These are phyloP conservation scores for Globisporangium acanthophoron DNA, from an alignment of 352 stramenopile genomes.

Conservation along the genomic window DNA sequence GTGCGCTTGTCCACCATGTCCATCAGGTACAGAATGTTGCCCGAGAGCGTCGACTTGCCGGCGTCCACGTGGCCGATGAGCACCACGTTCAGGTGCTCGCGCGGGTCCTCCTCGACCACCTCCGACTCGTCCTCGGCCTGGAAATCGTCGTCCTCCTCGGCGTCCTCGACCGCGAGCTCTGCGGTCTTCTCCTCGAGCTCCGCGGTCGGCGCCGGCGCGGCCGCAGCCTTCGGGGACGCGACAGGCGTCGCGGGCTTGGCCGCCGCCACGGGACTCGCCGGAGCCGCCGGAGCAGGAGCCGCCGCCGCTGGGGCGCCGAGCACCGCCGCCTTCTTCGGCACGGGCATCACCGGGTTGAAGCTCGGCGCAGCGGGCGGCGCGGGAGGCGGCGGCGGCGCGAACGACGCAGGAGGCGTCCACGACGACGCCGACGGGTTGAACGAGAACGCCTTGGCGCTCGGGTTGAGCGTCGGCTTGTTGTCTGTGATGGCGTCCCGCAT, in stretches of 20 bases:
- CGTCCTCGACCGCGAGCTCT: constrained; percentile 19
- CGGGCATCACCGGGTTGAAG: constrained; percentile 68
- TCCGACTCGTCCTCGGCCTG: constrained; percentile 35
- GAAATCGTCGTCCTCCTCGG: constrained; percentile 53
- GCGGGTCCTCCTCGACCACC: constrained; percentile 89
- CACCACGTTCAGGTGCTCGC: constrained; percentile 98
- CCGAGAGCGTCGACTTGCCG: constrained; percentile 97
- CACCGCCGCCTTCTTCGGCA: constrained; percentile 60
- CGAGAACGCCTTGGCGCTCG: constrained; percentile 61
- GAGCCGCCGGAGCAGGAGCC: constrained; percentile 4
- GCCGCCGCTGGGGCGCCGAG: constrained; percentile 5
- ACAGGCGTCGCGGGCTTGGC: constrained; percentile 11
- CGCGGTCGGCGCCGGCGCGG: constrained; percentile 18
- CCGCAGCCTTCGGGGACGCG: constrained; percentile 17
- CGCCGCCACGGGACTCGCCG: constrained; percentile 15
- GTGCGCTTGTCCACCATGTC: constrained; percentile 99
- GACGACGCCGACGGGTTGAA: constrained; percentile 68
- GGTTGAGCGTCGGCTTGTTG: constrained; percentile 60
- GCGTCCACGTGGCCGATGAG: constrained; percentile 99
- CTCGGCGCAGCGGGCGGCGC: constrained; percentile 24
- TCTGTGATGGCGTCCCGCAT: constrained; percentile 14
- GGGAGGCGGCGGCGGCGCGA: constrained; percentile 35
- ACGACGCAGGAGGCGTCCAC: constrained; percentile 43
- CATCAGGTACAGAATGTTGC: constrained; percentile 98
- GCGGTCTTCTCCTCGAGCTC: constrained; percentile 20